Conservation (phyloP, 441 rosid species). For the Brassica hybrid region DNA sequence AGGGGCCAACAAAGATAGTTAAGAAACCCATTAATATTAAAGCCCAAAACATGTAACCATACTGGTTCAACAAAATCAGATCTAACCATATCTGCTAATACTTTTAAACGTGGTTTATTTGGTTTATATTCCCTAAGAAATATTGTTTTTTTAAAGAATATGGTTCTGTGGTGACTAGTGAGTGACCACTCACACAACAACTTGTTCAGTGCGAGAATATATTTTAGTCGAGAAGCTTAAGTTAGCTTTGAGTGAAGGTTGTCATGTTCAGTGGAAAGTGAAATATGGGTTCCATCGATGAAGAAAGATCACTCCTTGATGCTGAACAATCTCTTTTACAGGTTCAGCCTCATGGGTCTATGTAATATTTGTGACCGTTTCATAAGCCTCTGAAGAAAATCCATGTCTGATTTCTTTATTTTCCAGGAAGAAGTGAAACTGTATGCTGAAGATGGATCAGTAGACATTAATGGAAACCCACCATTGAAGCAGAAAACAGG, state of each 20-base stretch:
- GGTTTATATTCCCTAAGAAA: no score
- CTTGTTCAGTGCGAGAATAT: slow-evolving; percentile 22
- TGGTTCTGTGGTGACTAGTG: slow-evolving; percentile 32
- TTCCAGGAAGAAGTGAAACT: not conserved
- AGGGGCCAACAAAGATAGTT: not conserved
- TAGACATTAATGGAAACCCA: slow-evolving; percentile 49
- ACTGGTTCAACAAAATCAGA: not conserved
- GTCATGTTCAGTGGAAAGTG: not conserved
- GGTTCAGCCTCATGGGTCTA: slow-evolving; percentile 28
- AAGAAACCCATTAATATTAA: not conserved
- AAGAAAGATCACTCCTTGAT: slow-evolving; percentile 30
- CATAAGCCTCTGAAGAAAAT: not conserved
- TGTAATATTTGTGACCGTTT: not conserved
- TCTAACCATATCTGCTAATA: not conserved
- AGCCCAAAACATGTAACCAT: not conserved
- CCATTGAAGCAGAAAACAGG: slow-evolving; percentile 57
- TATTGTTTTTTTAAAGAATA: not conserved
- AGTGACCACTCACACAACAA: slow-evolving; percentile 35
- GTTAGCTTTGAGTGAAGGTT: slow-evolving; percentile 4
- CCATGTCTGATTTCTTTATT: not conserved
- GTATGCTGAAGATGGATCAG: slow-evolving; percentile 62
- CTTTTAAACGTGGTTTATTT: not conserved
- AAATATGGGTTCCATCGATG: slow-evolving; percentile 36
- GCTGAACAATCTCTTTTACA: slow-evolving; percentile 39
- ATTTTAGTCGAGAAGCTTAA: not conserved